Evolutionary conservation across 2,329 filamentous ascomycete genomes (phyloP).

Genomic region (Claviceps africana): DNA sequence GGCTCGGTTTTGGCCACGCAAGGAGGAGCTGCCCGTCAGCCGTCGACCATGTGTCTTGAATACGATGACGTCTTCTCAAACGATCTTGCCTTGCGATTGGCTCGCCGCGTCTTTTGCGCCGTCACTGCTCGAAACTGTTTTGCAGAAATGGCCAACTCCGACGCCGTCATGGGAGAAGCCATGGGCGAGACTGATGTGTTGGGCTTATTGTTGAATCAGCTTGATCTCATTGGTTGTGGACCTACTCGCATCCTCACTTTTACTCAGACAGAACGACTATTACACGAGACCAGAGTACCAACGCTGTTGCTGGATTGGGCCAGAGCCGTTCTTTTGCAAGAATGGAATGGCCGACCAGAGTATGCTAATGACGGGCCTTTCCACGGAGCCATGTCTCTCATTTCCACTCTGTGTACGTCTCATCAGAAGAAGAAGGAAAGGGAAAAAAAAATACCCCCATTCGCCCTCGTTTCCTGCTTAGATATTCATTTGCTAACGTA

Average conservation of each 20-base stretch:
- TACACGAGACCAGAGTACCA: slow-evolving; percentile 43
- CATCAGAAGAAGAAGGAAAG: neutral
- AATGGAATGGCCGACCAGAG: slow-evolving; percentile 66
- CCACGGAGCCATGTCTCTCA: slow-evolving; percentile 62
- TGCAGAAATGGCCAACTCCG: slow-evolving; percentile 26
- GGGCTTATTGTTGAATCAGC: slow-evolving; percentile 34
- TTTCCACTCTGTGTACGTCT: slow-evolving; percentile 60
- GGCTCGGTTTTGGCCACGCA: slow-evolving; percentile 35
- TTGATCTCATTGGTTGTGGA: slow-evolving; percentile 37
- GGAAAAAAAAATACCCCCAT: neutral
- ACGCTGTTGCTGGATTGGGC: slow-evolving; percentile 56
- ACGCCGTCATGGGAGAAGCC: slow-evolving; percentile 19
- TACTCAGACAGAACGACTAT: slow-evolving; percentile 32
- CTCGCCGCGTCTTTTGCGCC: slow-evolving; percentile 42
- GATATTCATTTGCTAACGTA: slow-evolving; percentile 7
- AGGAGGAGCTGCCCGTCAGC: slow-evolving; percentile 31
- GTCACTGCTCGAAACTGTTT: slow-evolving; percentile 40
- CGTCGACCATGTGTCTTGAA: slow-evolving; percentile 37
- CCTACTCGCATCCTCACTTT: slow-evolving; percentile 33
- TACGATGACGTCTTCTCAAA: slow-evolving; percentile 52
- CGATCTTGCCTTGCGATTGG: slow-evolving; percentile 44
- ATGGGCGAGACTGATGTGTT: slow-evolving; percentile 28
- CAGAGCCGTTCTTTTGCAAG: slow-evolving; percentile 57
- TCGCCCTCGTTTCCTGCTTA: neutral
- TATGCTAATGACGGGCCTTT: slow-evolving; percentile 57